Percentiles rank a stretch among this genome's conserved stretches.
Conservation (phyloP, 805 yeast genomes). For the Phaffomyces thermotolerans region DNA sequence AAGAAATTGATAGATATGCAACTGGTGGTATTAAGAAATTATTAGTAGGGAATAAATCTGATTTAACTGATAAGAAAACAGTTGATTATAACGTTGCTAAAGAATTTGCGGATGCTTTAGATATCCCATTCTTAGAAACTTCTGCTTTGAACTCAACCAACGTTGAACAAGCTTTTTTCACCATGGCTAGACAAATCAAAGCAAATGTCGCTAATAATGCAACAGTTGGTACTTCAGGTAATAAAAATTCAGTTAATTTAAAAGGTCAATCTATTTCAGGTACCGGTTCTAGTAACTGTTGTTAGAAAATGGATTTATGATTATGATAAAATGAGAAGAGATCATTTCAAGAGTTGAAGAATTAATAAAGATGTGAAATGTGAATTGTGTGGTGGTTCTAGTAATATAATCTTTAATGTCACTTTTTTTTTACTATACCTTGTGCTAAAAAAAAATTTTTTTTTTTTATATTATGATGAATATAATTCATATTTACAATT, state of each 20-base stretch:
- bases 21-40: conserved; percentile 95
- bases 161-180: conserved; percentile 96
- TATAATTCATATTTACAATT: no score
- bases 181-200: conserved; percentile 98
- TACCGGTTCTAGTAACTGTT: conserved; percentile 39
- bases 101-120: conserved; percentile 94
- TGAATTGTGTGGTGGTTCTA: no score
- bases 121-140: conserved; percentile 93
- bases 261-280: conserved; percentile 56
- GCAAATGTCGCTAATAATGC: conserved; percentile 76
- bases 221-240: conserved; percentile 27
- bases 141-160: conserved; percentile 92
- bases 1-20: conserved; percentile 96
- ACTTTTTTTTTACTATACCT: no score
- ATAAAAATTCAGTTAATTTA: conserved; percentile 63
- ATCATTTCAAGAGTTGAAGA: no score
- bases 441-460: no score
- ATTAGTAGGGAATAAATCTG: conserved; percentile 95
- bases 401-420: no score
- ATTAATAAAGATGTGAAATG: no score
- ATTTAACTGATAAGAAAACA: conserved; percentile 85
- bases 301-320: conserved; percentile 19
- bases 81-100: conserved; percentile 95
- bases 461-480: no score
- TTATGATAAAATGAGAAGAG: no score